Evolutionary conservation across 306 rosid genomes (phyloP).

Genomic region (Vigna nakashimae): DNA sequence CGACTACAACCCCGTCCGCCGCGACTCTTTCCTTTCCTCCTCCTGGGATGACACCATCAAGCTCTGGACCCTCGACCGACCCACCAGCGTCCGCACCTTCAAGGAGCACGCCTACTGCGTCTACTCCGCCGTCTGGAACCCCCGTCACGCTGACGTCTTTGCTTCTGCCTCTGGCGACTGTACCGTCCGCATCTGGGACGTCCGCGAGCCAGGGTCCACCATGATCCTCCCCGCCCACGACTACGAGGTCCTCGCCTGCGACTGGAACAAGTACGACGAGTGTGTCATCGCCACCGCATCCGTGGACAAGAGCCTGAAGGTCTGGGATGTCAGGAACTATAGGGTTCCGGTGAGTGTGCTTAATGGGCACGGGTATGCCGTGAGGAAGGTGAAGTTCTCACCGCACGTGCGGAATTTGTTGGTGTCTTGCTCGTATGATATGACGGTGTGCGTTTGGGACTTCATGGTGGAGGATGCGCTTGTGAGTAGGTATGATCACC

Average conservation of each 20-base stretch:
- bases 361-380: conserved; percentile 86
- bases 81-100: conserved; percentile 80
- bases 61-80: conserved; percentile 90
- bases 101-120: conserved; percentile 95
- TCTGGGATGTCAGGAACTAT: conserved; percentile 83
- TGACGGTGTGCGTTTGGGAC: conserved; percentile 95
- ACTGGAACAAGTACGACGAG: conserved; percentile 95
- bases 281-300: conserved; percentile 79
- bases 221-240: conserved; percentile 88
- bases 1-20: conserved; percentile 92
- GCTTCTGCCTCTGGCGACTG: conserved; percentile 98
- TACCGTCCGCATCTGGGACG: conserved; percentile 90
- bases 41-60: conserved; percentile 93
- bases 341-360: conserved; percentile 72
- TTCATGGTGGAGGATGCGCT: conserved; percentile 87
- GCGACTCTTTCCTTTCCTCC: conserved; percentile 88
- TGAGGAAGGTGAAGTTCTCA: conserved; percentile 79
- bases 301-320: conserved; percentile 81
- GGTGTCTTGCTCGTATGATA: conserved; percentile 87
- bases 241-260: conserved; percentile 72
- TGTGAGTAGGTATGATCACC: conserved; percentile 87
- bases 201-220: conserved; percentile 82
- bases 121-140: conserved; percentile 89
- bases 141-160: conserved; percentile 88
- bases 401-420: conserved; percentile 71